Evolutionary conservation across 805 yeast species (phyloP).

Genomic region (Dipodascus geniculatus): DNA sequence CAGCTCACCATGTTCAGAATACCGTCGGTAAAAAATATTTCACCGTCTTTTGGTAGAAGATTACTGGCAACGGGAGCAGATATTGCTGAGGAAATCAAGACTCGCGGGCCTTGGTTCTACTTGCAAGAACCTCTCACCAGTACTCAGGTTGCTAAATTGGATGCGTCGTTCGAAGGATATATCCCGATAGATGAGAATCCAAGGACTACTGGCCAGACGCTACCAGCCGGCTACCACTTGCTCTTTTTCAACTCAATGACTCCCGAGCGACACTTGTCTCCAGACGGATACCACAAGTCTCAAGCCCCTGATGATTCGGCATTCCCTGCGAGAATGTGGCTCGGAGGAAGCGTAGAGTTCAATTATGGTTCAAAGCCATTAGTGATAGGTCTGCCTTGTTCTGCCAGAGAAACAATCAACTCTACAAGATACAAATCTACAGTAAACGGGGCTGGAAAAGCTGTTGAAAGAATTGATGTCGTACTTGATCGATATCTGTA

Average conservation of each 20-base stretch:
- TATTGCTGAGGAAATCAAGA: neutral
- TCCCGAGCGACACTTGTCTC: slow-evolving; percentile 35
- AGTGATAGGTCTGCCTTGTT: slow-evolving; percentile 28
- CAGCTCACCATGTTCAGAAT: no score
- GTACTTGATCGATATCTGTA: slow-evolving; percentile 40
- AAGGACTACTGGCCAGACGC: slow-evolving; percentile 11
- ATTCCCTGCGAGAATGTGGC: slow-evolving; percentile 62
- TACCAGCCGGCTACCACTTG: slow-evolving; percentile 47
- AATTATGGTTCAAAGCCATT: slow-evolving; percentile 22
- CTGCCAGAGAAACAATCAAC: slow-evolving; percentile 43
- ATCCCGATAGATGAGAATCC: neutral
- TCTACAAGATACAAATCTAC: slow-evolving; percentile 10
- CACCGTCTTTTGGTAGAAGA: neutral
- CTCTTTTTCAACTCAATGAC: slow-evolving; percentile 53
- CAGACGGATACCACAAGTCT: slow-evolving; percentile 73
- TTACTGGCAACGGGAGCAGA: neutral
- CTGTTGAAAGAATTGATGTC: slow-evolving; percentile 33
- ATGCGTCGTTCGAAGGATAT: slow-evolving; percentile 1
- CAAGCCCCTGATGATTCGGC: slow-evolving; percentile 45
- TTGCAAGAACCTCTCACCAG: neutral
- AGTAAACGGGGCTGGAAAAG: slow-evolving; percentile 4
- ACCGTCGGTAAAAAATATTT: no score
- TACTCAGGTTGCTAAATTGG: neutral
- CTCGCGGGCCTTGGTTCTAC: slow-evolving; percentile 1
- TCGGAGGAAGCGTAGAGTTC: slow-evolving; percentile 48